Evolutionary conservation across 1,284 basidiomycete genomes (phyloP), one percentile per base, ranked within the genome.

Genomic region (Tilletia horrida): DNA sequence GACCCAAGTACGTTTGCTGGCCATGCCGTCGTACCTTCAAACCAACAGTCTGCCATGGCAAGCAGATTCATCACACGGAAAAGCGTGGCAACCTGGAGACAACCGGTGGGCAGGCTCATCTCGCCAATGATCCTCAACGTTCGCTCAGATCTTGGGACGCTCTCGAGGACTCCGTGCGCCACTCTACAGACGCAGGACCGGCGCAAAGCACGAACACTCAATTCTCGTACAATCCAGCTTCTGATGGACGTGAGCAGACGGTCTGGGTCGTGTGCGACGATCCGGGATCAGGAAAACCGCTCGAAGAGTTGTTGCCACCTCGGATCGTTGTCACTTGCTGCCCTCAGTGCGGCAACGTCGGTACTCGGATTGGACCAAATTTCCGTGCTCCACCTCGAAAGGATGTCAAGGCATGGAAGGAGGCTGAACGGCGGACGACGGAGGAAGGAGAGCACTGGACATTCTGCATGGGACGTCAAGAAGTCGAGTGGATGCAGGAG

Each of bases 291-390:
- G 52, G 23, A 3, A 16, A 13, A 21, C n/a, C 31, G 14, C 52
- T 27, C 18, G 25, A 11, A 9, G 23, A 55, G 9, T 8, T 55
- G 8, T 6, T 55, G 23, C 52, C 52, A 25, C 23, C 52, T 1
- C n/a, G 52, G 8, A 25, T 55, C 25, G 52, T 55, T 4, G 52
- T 55, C n/a, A 55, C 23, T 6, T 55, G 52, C 52, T 55, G 52
- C 23, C 52, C 52, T 8, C 4, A 21, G 9, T 55, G 52, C 8
- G 52, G 23, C n/a, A 9, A 55, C 14, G 23, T 29, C 23, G 52
- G 52, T 6, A 55, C 52, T 9, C n/a, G 52, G 14, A 55, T 55
- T 13, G 52, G 52, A 23, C 31, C 52, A 21, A 55, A 55, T 18
- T 55, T 55, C 52, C 52, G 52, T 9, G 52, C 52, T 11, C 52